A percentile compares a stretch with the other conserved stretches of the same genome.
These are phyloP conservation scores for Teunomyces gatunensis DNA, from an alignment of 805 yeast species.

Conservation along the genomic window DNA sequence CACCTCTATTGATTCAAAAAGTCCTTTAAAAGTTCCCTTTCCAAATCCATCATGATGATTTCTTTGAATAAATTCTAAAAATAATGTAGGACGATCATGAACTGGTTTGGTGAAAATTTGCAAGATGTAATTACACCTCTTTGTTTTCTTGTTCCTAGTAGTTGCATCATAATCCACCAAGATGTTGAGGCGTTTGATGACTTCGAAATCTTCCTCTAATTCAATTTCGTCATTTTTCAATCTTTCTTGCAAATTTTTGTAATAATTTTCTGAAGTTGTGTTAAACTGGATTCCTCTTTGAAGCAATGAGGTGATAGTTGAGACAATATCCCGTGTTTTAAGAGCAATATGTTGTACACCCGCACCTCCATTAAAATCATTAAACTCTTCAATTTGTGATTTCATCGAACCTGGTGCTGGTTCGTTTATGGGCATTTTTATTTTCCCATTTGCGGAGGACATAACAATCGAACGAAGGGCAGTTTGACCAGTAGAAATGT, in stretches of 20 bases:
- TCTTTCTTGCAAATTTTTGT: constrained; percentile 46
- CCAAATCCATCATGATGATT: constrained; percentile 83
- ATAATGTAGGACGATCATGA: constrained; percentile 76
- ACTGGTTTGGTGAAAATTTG: constrained; percentile 80
- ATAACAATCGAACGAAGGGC: constrained; percentile 74
- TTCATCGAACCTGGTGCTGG: constrained; percentile 67
- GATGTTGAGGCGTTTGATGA: constrained; percentile 51
- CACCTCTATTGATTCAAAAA: constrained; percentile 77
- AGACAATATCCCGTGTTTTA: constrained; percentile 57
- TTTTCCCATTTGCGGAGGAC: constrained; percentile 61
- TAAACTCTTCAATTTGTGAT: constrained; percentile 81
- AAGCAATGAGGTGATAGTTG: constrained; percentile 51
- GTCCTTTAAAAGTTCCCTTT: constrained; percentile 80
- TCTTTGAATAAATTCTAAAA: constrained; percentile 79
- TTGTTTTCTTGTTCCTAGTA: constrained; percentile 20
- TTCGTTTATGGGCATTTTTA: constrained; percentile 83
- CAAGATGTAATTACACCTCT: constrained; percentile 60
- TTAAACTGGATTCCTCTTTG: constrained; percentile 72
- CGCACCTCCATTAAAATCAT: constrained; percentile 72
- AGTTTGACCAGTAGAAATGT: constrained; percentile 65
- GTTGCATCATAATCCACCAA: constrained; percentile 74
- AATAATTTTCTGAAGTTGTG: constrained; percentile 56
- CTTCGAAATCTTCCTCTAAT: constrained; percentile 52
- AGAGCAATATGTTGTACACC: constrained; percentile 86
- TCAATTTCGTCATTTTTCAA: constrained; percentile 42